Percentiles rank a stretch among this genome's conserved stretches.
Evolutionary conservation across 2,329 filamentous ascomycete genomes (phyloP).

Genomic region (Boeremia exigua): DNA sequence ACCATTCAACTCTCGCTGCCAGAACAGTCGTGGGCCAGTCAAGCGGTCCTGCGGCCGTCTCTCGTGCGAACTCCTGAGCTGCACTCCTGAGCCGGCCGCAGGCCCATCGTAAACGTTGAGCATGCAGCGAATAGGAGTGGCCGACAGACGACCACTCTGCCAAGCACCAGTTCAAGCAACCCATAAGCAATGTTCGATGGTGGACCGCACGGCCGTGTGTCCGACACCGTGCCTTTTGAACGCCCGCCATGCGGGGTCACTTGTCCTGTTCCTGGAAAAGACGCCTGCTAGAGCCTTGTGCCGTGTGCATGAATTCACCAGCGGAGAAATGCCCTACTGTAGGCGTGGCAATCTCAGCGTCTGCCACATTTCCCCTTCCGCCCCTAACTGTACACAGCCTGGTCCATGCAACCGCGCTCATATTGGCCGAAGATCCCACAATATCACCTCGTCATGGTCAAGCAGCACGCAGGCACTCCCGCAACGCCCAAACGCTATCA

Average conservation of each 20-base stretch:
- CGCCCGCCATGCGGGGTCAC: conserved; percentile 14
- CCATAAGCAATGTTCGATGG: conserved; percentile 13
- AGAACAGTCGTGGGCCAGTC: conserved; percentile 20
- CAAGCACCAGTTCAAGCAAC: conserved; percentile 17
- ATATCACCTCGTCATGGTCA: conserved; percentile 13
- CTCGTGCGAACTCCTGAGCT: conserved; percentile 26
- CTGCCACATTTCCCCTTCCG: conserved; percentile 18
- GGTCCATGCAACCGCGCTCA: conserved; percentile 1
- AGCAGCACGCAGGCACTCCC: background rate
- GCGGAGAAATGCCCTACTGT: conserved; percentile 17
- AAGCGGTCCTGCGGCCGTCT: conserved; percentile 11
- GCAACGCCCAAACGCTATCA: conserved; percentile 1
- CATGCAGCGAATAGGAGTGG: conserved; percentile 14
- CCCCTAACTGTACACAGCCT: conserved; percentile 19
- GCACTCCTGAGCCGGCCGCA: conserved; percentile 15
- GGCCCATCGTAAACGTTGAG: conserved; percentile 7
- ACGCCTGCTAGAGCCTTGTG: conserved; percentile 4
- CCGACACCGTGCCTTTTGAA: conserved; percentile 6
- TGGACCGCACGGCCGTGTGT: conserved; percentile 7
- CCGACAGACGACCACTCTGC: conserved; percentile 9
- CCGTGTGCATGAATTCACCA: conserved; percentile 12
- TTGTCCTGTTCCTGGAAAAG: conserved; percentile 15
- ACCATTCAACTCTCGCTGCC: conserved; percentile 12
- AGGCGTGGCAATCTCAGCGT: conserved; percentile 17
- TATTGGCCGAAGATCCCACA: conserved; percentile 8